These are phyloP conservation scores for Candida sojae DNA, from an alignment of 1,139 yeast genomes.

Conservation along the genomic window DNA sequence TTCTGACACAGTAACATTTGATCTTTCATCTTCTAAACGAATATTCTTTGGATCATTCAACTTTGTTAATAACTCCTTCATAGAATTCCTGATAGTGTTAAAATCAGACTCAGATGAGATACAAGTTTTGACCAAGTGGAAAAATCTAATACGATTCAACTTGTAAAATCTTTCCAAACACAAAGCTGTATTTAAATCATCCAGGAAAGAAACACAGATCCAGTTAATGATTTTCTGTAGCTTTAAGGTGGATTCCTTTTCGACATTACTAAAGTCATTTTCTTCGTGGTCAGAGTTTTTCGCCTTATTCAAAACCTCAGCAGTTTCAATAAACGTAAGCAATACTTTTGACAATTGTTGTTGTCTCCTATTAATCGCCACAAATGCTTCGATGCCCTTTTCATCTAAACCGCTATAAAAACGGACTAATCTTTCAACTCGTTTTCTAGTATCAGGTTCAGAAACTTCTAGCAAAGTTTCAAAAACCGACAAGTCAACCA, in stretches of 20 bases:
- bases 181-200: slow-evolving; percentile 44
- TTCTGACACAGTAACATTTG: slow-evolving; percentile 45
- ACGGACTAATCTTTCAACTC: slow-evolving; percentile 57
- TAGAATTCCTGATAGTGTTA: slow-evolving; percentile 56
- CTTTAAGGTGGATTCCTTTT: slow-evolving; percentile 29
- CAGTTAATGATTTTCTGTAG: slow-evolving; percentile 63
- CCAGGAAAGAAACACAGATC: slow-evolving; percentile 63
- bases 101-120: slow-evolving; percentile 62
- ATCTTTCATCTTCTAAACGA: slow-evolving; percentile 33
- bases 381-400: slow-evolving; percentile 63
- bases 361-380: slow-evolving; percentile 71
- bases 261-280: slow-evolving; percentile 23
- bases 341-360: slow-evolving; percentile 53
- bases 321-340: slow-evolving; percentile 32
- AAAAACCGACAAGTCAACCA: slow-evolving; percentile 63
- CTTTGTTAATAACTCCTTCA: slow-evolving; percentile 60
- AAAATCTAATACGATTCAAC: slow-evolving; percentile 58
- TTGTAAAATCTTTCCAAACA: slow-evolving; percentile 54
- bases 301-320: slow-evolving; percentile 33
- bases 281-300: slow-evolving; percentile 38
- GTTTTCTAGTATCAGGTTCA: slow-evolving; percentile 37
- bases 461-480: slow-evolving; percentile 62
- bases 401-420: slow-evolving; percentile 53
- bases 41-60: slow-evolving; percentile 53
- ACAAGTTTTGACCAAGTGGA: slow-evolving; percentile 55